These are phyloP conservation scores for Actinomortierella ambigua DNA, from an alignment of 371 early-diverging fungal genomes.

Conservation along the genomic window DNA sequence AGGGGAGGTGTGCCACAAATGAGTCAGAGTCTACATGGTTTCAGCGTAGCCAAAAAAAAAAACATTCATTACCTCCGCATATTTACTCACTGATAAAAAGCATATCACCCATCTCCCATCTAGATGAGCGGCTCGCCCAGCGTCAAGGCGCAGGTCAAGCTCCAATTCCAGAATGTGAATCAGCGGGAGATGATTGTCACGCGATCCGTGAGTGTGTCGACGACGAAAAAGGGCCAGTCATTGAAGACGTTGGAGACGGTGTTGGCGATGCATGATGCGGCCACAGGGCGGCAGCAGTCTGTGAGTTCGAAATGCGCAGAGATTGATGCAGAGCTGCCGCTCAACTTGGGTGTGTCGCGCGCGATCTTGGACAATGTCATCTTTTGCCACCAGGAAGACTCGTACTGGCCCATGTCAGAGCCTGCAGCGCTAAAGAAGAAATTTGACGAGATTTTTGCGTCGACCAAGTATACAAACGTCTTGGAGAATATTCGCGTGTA, in stretches of 20 bases:
- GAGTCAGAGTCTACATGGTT: too few relatives aligned
- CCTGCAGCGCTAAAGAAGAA: conserved; percentile 93
- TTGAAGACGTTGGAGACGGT: conserved; percentile 91
- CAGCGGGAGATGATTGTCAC: conserved; percentile 78
- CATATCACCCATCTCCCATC: not conserved
- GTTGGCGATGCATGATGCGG: conserved; percentile 64
- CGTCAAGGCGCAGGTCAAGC: conserved; percentile 93
- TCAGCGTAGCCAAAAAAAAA: too few relatives aligned
- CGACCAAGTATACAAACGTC: conserved; percentile 93
- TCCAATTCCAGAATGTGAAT: conserved; percentile 85
- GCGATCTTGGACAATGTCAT: conserved; percentile 99
- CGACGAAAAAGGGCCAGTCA: conserved; percentile 63
- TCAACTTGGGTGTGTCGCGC: conserved; percentile 87
- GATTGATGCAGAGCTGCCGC: conserved; percentile 85
- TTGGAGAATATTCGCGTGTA: conserved; percentile 82
- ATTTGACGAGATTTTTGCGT: conserved; percentile 99
- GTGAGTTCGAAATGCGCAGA: conserved; percentile 87
- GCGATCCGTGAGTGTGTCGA: conserved; percentile 82
- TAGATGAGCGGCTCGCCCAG: conserved; percentile 85
- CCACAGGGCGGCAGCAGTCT: conserved; percentile 68
- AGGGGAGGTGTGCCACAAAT: too few relatives aligned
- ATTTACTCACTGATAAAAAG: not conserved
- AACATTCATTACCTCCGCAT: too few relatives aligned
- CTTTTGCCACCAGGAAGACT: conserved; percentile 99
- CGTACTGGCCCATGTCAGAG: conserved; percentile 98